These are phyloP conservation scores for Tylopilus sp. DNA, from an alignment of 768 basidiomycete species.

Conservation along the genomic window DNA sequence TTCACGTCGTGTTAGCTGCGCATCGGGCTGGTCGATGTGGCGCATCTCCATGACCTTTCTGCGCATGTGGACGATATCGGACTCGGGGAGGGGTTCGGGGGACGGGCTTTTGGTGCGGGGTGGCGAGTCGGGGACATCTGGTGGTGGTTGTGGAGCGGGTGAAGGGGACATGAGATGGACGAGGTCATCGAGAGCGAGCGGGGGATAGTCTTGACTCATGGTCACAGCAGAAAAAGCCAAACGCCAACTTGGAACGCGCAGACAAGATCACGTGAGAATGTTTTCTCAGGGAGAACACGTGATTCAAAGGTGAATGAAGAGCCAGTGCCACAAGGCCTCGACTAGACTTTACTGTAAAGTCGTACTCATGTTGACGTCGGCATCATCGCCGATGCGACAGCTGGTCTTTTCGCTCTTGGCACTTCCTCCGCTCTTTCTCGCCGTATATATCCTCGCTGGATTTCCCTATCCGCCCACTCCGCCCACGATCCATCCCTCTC, in stretches of 20 bases:
- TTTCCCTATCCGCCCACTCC: slow-evolving; percentile 61
- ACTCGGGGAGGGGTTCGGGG: slow-evolving; percentile 40
- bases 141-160: slow-evolving; percentile 32
- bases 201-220: slow-evolving; percentile 36
- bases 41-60: slow-evolving; percentile 44
- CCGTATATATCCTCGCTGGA: slow-evolving; percentile 57
- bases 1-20: slow-evolving; percentile 36
- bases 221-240: slow-evolving; percentile 26
- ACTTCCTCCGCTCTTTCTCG: slow-evolving; percentile 57
- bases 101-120: slow-evolving; percentile 22
- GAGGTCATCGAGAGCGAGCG: slow-evolving; percentile 53
- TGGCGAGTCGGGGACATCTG: slow-evolving; percentile 21
- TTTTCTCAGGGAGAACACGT: slow-evolving; percentile 11
- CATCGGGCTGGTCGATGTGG: slow-evolving; percentile 20
- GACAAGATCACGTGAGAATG: slow-evolving; percentile 30
- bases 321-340: no score
- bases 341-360: no score
- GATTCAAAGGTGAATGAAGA: no score
- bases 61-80: slow-evolving; percentile 50
- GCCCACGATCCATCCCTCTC: slow-evolving; percentile 50
- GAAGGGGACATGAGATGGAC: slow-evolving; percentile 53
- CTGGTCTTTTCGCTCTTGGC: slow-evolving; percentile 46
- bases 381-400: slow-evolving; percentile 7
- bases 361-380: no score
- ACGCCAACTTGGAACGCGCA: slow-evolving; percentile 37